phyloP scores from a whole-genome alignment of 176 grass and related monocot genomes.

The bread wheat (Triticum aestivum) region IWGSC_CS_RefSeq_v2.1 NC_057808.1:532399193-532399692 shows the following conservation, averaged over 20 bases:
- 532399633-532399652: not conserved
- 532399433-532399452: not conserved
- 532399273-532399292: not conserved
- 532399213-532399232: slow-evolving; percentile 56
- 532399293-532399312: slow-evolving; percentile 33
- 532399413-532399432: not conserved
- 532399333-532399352: not conserved
- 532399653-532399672: not conserved
- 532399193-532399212: slow-evolving; percentile 42
- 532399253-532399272: slow-evolving; percentile 14
- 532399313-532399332: slow-evolving; percentile 87
- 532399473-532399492: not conserved
- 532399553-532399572: not conserved
- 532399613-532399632: not conserved
- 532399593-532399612: not conserved
- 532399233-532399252: slow-evolving; percentile 32
- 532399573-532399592: not conserved
- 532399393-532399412: slow-evolving; percentile 25
- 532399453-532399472: not conserved
- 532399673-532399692: not conserved
- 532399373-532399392: slow-evolving; percentile 32
- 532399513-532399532: not conserved
- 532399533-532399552: not conserved
- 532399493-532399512: slow-evolving; percentile 33
- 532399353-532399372: not conserved